Evolutionary conservation across 805 yeast genomes (phyloP).

Genomic region (Pichia sporocuriosa): DNA sequence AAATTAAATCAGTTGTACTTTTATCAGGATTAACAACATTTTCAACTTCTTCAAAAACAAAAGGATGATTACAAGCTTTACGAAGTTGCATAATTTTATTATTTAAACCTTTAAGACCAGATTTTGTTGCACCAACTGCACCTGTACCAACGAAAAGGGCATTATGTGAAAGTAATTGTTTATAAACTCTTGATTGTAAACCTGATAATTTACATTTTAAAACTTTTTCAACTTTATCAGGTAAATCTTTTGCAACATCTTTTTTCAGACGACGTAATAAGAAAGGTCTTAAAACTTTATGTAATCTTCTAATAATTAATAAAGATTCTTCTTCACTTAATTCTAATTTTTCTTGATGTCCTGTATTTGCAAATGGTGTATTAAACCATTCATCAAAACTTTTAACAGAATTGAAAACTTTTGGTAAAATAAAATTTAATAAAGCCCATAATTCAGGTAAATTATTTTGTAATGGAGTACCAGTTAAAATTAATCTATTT

Average conservation of each 20-base stretch:
- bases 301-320: constrained; percentile 76
- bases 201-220: constrained; percentile 73
- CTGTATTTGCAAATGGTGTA: constrained; percentile 82
- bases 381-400: constrained; percentile 88
- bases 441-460: constrained; percentile 84
- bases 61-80: constrained; percentile 83
- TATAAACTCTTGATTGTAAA: constrained; percentile 61
- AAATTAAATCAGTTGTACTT: constrained; percentile 58
- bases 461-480: constrained; percentile 83
- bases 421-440: constrained; percentile 74
- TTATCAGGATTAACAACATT: constrained; percentile 56
- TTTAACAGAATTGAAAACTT: constrained; percentile 77
- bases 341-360: constrained; percentile 73
- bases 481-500: constrained; percentile 74
- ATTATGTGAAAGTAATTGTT: constrained; percentile 71
- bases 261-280: constrained; percentile 75
- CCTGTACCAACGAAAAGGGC: constrained; percentile 58
- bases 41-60: constrained; percentile 79
- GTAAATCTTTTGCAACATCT: constrained; percentile 82
- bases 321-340: constrained; percentile 81
- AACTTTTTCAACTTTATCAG: constrained; percentile 78
- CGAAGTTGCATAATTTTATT: constrained; percentile 81
- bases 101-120: constrained; percentile 71
- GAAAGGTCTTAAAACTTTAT: constrained; percentile 81
- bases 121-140: constrained; percentile 50